These are phyloP conservation scores for Diaporthe velutina DNA, from an alignment of 2,329 filamentous ascomycete genomes.

Conservation along the genomic window DNA sequence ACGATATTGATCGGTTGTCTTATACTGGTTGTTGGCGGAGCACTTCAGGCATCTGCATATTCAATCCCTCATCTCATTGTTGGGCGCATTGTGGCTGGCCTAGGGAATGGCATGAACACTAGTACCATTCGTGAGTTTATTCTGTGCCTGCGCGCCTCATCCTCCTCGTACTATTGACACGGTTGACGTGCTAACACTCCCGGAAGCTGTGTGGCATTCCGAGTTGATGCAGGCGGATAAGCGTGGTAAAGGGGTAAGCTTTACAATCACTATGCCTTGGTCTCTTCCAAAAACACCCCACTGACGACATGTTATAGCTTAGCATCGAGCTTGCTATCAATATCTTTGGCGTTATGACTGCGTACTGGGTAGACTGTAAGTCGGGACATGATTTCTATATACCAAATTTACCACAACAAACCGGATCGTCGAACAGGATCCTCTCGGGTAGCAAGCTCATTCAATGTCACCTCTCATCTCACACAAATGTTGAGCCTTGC, in stretches of 20 bases:
- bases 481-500: neutral
- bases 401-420: neutral
- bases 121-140: slow-evolving; percentile 56
- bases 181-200: neutral
- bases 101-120: slow-evolving; percentile 62
- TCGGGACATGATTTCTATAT: neutral
- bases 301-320: neutral
- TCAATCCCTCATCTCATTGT: slow-evolving; percentile 58
- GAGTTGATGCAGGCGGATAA: slow-evolving; percentile 56
- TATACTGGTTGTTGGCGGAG: slow-evolving; percentile 57
- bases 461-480: neutral
- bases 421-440: neutral
- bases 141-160: neutral
- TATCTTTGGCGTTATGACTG: slow-evolving; percentile 17
- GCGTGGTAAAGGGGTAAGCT: slow-evolving; percentile 52
- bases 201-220: slow-evolving; percentile 54
- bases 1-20: slow-evolving; percentile 55
- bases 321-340: slow-evolving; percentile 22
- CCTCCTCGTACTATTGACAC: no score
- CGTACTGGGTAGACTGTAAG: slow-evolving; percentile 18
- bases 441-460: neutral
- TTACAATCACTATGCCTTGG: neutral
- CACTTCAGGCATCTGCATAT: slow-evolving; percentile 56
- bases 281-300: slow-evolving; percentile 41
- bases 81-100: slow-evolving; percentile 57